phyloP scores from a whole-genome alignment of 805 yeast genomes.

The Torulaspora delbrueckii region DNA sequence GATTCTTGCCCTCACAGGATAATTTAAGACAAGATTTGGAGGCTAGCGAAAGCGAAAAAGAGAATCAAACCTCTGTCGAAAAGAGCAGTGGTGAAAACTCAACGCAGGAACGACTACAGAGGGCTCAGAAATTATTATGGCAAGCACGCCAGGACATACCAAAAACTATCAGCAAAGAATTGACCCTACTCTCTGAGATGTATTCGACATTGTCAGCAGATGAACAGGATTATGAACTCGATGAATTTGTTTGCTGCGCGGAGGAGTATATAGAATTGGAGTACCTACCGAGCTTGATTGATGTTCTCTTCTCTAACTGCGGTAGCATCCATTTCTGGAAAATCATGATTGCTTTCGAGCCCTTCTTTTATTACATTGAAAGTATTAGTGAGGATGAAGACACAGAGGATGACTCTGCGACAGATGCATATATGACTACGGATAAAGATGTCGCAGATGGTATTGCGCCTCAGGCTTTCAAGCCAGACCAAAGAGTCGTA shows the following conservation, averaged over 20 bases:
- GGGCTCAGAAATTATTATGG: constrained; percentile 33
- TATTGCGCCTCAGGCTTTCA: constrained; percentile 14
- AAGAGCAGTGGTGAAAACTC: constrained; percentile 8
- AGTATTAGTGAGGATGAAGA: constrained; percentile 31
- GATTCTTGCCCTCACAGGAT: constrained; percentile 24
- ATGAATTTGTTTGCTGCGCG: constrained; percentile 37
- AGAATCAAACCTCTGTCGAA: neutral
- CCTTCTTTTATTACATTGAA: constrained; percentile 36
- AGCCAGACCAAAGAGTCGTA: constrained; percentile 35
- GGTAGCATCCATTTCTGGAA: constrained; percentile 33
- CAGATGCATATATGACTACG: neutral
- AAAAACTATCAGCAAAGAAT: constrained; percentile 34
- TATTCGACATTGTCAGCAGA: constrained; percentile 35
- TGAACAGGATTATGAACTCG: constrained; percentile 36
- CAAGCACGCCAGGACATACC: constrained; percentile 36
- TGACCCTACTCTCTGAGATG: constrained; percentile 35
- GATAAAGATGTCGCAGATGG: constrained; percentile 11
- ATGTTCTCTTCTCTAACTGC: constrained; percentile 31
- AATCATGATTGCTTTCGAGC: constrained; percentile 35
- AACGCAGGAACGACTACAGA: constrained; percentile 28
- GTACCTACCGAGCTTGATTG: constrained; percentile 33
- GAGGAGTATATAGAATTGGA: constrained; percentile 36
- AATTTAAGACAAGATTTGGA: neutral
- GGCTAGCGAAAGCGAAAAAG: neutral
- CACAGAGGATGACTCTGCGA: constrained; percentile 8